Evolutionary conservation across 2,329 filamentous ascomycete genomes (phyloP), one percentile per base, ranked within the genome.

Genomic region (Clarireedia hainanense): DNA sequence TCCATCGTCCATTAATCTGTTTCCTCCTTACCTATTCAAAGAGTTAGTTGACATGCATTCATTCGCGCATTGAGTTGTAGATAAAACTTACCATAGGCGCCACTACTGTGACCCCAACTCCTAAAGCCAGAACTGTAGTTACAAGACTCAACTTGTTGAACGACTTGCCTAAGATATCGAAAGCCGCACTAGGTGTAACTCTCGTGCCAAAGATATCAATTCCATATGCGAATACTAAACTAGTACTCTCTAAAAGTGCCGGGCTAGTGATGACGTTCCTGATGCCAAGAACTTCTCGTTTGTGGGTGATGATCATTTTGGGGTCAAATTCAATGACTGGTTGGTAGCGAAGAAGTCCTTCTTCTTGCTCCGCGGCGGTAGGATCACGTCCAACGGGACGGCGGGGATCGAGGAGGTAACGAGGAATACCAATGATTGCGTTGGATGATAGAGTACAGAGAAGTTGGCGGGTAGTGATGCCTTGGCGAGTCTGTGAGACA

Each of bases 81-180:
- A 27, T 39, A 43, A 15, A 20, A 77, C 87, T 76, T 78, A 96
- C 94, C 81, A 97, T 83, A 27, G 94, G 94, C 52, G 85, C 85
- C 67, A 97, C 75, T 55, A 89, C 80, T 61, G 85, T 71, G 15
- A 96, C 92, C 47, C 90, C 91, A 40, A 81, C 78, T 47, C 81
- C 81, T 63, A 97, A 76, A 17, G 89, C 92, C 42, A 87, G 76
- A 39, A 99, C 91, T 0, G 94, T 99, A 15, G 81, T 77, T 39
- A 96, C 71, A 67, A 99, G 81, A 64, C 91, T 88, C 55, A 91
- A 69, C 76, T 95, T 96, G 69, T 92, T 94, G 72, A 99, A 99
- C 2, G 89, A 89, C 72, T 91, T 94, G 60, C 91, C 94, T 15
- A 99, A 75, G 43, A 97, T 83, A 73, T 99, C 94, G 71, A 99